Base-by-base conservation (phyloP, 2,329 filamentous ascomycete genomes). In the Colletotrichum simmondsii region DNA sequence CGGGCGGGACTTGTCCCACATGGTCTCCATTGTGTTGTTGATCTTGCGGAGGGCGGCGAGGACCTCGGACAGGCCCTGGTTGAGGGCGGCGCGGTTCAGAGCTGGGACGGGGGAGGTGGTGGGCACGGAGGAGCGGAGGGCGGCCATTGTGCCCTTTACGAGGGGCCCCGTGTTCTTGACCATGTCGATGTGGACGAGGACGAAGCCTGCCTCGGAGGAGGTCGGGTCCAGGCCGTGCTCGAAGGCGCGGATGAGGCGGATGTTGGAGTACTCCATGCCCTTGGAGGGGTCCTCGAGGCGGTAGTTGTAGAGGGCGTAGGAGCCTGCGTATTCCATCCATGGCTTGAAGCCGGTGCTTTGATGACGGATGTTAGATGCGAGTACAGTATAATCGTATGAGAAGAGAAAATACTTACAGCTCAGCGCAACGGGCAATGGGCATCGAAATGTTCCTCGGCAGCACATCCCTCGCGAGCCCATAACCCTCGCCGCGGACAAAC, bases 161-260 rank as follows among this genome's bases (percentile, higher is more conserved):
- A 98, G 87, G 1, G 91, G 90, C 0, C 93, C 93, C 0, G 95
- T 95, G 82, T 97, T 91, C 80, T 92, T 92, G 62, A 98, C 96
- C 95, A 98, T 98, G 83, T 97, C 95, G 64, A 98, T 92, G 82
- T 98, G 96, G 5, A 97, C 95, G 14, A 98, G 89, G n/a, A 98
- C 95, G 81, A 98, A 98, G 62, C 96, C 96, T 1, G 96, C 96
- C 82, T 98, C 96, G 8, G 95, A 98, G 3, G 94, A 97, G 37
- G 88, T 89, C 0, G 94, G 94, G 81, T 98, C 94, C 10, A 98
- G 91, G 16, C 96, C 96, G 77, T 93, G 90, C 84, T 98, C 95
- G 78, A 98, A 98, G 28, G 95, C 96, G 46, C 96, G 94, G 79
- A 98, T 92, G 37, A 98, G 90, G 12, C 95, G 93, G 28, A 98